Evolutionary conservation across 2,329 filamentous ascomycete genomes (phyloP).

Genomic region (Rutstroemia sp.): DNA sequence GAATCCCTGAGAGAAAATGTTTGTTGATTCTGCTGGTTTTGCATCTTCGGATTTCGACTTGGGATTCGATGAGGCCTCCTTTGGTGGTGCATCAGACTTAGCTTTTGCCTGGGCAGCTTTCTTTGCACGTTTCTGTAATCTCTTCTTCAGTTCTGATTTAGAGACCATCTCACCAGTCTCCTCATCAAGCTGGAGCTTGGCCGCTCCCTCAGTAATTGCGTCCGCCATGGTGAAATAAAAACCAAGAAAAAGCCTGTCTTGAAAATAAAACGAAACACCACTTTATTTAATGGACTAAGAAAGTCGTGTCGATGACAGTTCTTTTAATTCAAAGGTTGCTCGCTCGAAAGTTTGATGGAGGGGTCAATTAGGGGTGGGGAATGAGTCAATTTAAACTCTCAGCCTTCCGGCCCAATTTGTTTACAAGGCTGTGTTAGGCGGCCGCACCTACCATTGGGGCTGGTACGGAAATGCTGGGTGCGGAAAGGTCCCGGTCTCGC

Average conservation of each 20-base stretch:
- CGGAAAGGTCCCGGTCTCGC: no score
- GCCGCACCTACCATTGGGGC: neutral
- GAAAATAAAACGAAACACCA: no score
- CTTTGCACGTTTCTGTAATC: constrained; percentile 49
- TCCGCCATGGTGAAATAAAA: constrained; percentile 36
- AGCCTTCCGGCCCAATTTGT: neutral
- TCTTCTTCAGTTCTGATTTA: constrained; percentile 56
- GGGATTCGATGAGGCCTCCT: constrained; percentile 13
- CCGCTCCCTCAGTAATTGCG: constrained; percentile 35
- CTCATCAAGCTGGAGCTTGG: constrained; percentile 55
- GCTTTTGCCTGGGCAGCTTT: constrained; percentile 47
- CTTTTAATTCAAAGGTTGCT: neutral
- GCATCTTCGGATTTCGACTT: constrained; percentile 19
- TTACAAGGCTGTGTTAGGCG: neutral
- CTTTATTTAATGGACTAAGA: neutral
- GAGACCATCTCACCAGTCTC: constrained; percentile 60
- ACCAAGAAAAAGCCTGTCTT: neutral
- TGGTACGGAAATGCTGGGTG: no score
- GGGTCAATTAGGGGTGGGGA: neutral
- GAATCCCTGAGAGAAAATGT: constrained; percentile 76
- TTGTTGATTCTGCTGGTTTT: constrained; percentile 19
- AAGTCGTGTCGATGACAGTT: neutral
- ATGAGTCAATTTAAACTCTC: neutral
- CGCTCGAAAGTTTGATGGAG: neutral
- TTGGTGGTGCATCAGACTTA: constrained; percentile 37